Evolutionary conservation across 345 rosid genomes (phyloP), one percentile per base, ranked within the genome.

Genomic region (Ceriops tagal): DNA sequence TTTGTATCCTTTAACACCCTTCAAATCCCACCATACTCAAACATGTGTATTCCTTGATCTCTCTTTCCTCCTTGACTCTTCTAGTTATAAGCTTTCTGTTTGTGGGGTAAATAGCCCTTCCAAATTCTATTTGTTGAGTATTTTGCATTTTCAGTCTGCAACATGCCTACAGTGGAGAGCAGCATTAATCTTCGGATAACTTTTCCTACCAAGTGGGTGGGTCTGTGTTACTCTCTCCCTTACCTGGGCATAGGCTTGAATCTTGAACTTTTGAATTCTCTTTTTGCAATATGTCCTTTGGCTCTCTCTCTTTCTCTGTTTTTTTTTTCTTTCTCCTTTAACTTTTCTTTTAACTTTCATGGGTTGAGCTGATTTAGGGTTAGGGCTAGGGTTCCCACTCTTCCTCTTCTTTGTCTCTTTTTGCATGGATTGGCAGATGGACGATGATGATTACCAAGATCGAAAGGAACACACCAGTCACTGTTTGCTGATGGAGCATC

Each of bases 401-500:
- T 61, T 61, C 46, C 61, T 71, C 68, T 64, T 70, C 39, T 68
- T 57, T 65, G 18, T 21, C 61, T 20, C 62, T 39, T 27, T 39
- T 55, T 32, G 30, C 66, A 73, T 52, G 76, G 61, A 21, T 52
- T 71, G 61, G 30, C n/a, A 15, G 15, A 56, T 56, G 30, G 57
- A 26, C 19, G 71, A 13, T 62, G 61, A 26, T 49, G 61, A 47
- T 26, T 58, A 37, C 19, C 53, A 49, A 72, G 79, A 71, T 67
- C 77, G 60, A 64, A 32, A 73, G 62, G 61, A 68, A 52, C 24
- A 22, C 47, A 53, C 53, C 87, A 87, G 95, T 69, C 91, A 75
- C 77, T 89, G 85, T 79, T 89, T 79, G 86, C 92, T 3, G 86
- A 53, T 83, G 95, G 84, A 86, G 95, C 95, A 91, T 80, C 91